A percentile compares a stretch with the other conserved stretches of the same genome.
These are phyloP conservation scores for Abelmoschus esculentus DNA, from an alignment of 345 rosid species.

Conservation along the genomic window DNA sequence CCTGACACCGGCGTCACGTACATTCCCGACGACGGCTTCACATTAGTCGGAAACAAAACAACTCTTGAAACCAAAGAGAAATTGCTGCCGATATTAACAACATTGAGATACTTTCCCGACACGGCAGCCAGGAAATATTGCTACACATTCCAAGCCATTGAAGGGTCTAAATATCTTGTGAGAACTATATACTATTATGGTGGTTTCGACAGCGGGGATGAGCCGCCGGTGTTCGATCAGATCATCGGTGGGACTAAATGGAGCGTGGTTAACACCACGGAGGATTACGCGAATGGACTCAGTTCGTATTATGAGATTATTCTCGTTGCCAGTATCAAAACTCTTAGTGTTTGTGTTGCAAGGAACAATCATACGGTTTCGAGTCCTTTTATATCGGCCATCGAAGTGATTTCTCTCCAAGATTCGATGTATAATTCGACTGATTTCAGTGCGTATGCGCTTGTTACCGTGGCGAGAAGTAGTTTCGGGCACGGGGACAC, in stretches of 20 bases:
- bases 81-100: constrained; percentile 43
- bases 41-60: too few relatives aligned
- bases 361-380: constrained; percentile 54
- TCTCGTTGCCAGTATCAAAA: constrained; percentile 23
- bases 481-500: constrained; percentile 41
- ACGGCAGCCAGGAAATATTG: constrained; percentile 52
- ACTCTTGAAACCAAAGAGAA: too few relatives aligned
- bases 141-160: constrained; percentile 41
- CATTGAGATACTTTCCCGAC: constrained; percentile 66
- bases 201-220: constrained; percentile 57
- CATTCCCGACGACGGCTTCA: too few relatives aligned
- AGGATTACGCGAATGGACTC: constrained; percentile 59
- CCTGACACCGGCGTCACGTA: too few relatives aligned
- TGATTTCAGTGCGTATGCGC: constrained; percentile 39
- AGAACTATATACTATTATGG: constrained; percentile 39
- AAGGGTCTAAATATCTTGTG: constrained; percentile 16
- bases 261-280: constrained; percentile 70
- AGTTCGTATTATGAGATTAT: constrained; percentile 68
- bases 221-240: constrained; percentile 66
- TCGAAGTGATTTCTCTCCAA: constrained; percentile 58
- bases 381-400: constrained; percentile 65
- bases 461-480: constrained; percentile 49
- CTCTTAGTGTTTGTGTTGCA: constrained; percentile 65
- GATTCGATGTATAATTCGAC: constrained; percentile 61
- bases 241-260: constrained; percentile 52